Percentiles rank a stretch among this genome's conserved stretches.
phyloP scores from a whole-genome alignment of 2,329 filamentous ascomycete species.

The Botryotinia narcissicola region DNA sequence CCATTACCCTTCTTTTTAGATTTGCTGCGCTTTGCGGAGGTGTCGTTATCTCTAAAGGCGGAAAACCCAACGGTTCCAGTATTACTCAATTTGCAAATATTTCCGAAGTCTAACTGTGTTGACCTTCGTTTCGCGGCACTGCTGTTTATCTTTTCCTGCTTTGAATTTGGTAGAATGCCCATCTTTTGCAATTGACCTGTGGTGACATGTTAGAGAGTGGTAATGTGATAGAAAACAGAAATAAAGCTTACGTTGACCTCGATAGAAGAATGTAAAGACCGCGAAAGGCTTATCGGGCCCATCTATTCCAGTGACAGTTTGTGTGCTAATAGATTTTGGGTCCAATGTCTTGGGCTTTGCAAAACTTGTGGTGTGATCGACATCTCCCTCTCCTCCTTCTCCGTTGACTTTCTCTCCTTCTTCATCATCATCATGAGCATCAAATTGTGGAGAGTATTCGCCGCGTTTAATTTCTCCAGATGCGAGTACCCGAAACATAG shows the following conservation, averaged over 20 bases:
- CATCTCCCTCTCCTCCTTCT: slow-evolving; percentile 65
- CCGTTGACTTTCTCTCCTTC: slow-evolving; percentile 48
- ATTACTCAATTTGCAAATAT: slow-evolving; percentile 77
- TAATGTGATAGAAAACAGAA: background rate
- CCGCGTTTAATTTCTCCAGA: slow-evolving; percentile 97
- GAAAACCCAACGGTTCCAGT: slow-evolving; percentile 89
- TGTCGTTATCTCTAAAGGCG: slow-evolving; percentile 72
- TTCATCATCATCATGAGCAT: slow-evolving; percentile 87
- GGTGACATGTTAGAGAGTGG: slow-evolving; percentile 24
- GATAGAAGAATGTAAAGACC: slow-evolving; percentile 95
- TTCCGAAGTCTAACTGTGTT: slow-evolving; percentile 79
- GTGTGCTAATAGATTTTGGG: slow-evolving; percentile 95
- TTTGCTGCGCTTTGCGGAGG: slow-evolving; percentile 57
- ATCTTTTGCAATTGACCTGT: slow-evolving; percentile 94
- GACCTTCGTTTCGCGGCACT: slow-evolving; percentile 73
- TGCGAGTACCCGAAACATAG: slow-evolving; percentile 90
- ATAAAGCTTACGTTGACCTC: slow-evolving; percentile 76
- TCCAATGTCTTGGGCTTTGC: slow-evolving; percentile 94
- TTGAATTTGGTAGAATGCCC: slow-evolving; percentile 72
- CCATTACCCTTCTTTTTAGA: slow-evolving; percentile 62
- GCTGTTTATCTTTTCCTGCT: slow-evolving; percentile 60
- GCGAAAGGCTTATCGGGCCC: slow-evolving; percentile 95
- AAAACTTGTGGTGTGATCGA: slow-evolving; percentile 97
- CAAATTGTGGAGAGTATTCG: slow-evolving; percentile 96
- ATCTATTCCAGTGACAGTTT: slow-evolving; percentile 98